phyloP scores from a whole-genome alignment of 306 rosid genomes.

The Vigna nakashimae region DNA sequence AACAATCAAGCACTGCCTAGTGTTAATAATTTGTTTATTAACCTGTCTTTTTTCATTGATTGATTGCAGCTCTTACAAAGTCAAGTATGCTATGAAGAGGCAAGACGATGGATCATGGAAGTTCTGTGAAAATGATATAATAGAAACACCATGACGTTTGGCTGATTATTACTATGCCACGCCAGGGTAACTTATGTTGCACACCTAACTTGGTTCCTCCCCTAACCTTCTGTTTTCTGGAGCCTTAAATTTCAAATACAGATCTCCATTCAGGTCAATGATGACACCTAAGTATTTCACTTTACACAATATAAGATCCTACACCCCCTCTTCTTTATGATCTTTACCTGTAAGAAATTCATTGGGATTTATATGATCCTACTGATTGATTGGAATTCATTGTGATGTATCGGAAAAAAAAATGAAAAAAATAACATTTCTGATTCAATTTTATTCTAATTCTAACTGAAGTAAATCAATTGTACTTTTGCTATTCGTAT shows the following conservation, averaged over 20 bases:
- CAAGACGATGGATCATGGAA: constrained; percentile 96
- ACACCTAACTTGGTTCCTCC: constrained; percentile 50
- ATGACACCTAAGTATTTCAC: constrained; percentile 26
- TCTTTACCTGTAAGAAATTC: constrained; percentile 44
- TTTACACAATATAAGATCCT: constrained; percentile 30
- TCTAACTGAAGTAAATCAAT: constrained; percentile 16
- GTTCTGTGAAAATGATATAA: constrained; percentile 80
- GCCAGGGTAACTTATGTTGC: constrained; percentile 46
- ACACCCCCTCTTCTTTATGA: constrained; percentile 29
- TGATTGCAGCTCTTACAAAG: constrained; percentile 81
- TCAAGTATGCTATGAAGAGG: constrained; percentile 75
- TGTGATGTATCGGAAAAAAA: constrained; percentile 29
- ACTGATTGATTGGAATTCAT: constrained; percentile 46
- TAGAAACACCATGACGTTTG: constrained; percentile 50
- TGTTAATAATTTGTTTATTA: not conserved
- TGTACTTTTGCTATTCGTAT: not conserved
- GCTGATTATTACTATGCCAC: constrained; percentile 42
- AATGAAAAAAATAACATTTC: constrained; percentile 9
- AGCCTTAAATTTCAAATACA: constrained; percentile 33
- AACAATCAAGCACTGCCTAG: not conserved
- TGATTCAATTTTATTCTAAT: constrained; percentile 30
- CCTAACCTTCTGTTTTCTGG: constrained; percentile 38
- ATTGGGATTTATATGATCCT: not conserved
- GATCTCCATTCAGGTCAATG: constrained; percentile 39
- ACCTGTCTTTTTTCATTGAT: constrained; percentile 36